Conservation (phyloP, 345 rosid genomes). For the Hirschfeldia incana region DNA sequence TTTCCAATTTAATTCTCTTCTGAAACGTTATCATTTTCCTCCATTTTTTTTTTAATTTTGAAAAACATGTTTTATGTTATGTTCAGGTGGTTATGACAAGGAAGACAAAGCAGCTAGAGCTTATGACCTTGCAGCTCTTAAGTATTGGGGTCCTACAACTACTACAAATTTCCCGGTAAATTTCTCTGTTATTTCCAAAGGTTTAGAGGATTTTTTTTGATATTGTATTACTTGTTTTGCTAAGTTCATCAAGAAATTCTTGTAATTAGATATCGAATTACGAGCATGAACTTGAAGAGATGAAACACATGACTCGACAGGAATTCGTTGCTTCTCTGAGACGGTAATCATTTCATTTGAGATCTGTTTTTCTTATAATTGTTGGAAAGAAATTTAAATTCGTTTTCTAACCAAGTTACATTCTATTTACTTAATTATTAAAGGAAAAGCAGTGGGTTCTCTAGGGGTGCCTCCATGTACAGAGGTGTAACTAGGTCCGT, state of each 20-base stretch:
- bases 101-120: constrained; percentile 96
- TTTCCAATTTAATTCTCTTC: background rate
- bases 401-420: background rate
- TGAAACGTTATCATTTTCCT: constrained; percentile 2
- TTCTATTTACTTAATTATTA: background rate
- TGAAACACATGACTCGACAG: constrained; percentile 92
- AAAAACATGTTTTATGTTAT: background rate
- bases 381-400: background rate
- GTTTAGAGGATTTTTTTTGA: background rate
- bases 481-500: constrained; percentile 92
- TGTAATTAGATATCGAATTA: constrained; percentile 60
- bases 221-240: background rate
- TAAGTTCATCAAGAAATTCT: background rate
- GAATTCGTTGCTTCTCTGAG: constrained; percentile 94
- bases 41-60: background rate
- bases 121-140: constrained; percentile 96
- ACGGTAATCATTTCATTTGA: constrained; percentile 47
- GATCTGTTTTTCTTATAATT: background rate
- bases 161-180: constrained; percentile 85
- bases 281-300: constrained; percentile 83
- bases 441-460: constrained; percentile 97
- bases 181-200: background rate
- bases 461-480: constrained; percentile 95
- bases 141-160: constrained; percentile 95
- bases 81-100: constrained; percentile 88